phyloP scores from a whole-genome alignment of 306 rosid genomes.

The Pyrus betulifolia region DNA sequence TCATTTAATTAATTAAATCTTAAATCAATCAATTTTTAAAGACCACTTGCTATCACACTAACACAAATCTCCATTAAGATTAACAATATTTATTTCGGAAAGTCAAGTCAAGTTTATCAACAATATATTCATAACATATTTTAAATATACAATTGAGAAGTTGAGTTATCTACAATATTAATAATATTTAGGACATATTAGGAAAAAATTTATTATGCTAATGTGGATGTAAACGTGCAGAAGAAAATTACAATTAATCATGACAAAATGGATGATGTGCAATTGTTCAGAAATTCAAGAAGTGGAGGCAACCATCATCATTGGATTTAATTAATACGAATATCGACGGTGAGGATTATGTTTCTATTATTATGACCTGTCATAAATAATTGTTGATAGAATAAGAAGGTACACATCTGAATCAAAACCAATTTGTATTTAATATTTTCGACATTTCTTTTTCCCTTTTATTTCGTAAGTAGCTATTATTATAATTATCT shows the following conservation, averaged over 20 bases:
- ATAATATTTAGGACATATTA: too few species aligned
- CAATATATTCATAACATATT: too few species aligned
- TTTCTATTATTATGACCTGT: background rate
- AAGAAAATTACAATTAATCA: background rate
- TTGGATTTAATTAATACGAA: constrained; percentile 18
- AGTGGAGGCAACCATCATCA: background rate
- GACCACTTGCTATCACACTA: background rate
- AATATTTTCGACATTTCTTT: background rate
- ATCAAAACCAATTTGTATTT: background rate
- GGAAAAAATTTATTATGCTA: too few species aligned
- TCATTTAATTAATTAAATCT: background rate
- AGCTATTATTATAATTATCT: constrained; percentile 28
- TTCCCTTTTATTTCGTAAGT: background rate
- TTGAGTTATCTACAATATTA: background rate
- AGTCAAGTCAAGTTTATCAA: too few species aligned
- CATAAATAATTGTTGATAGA: constrained; percentile 16
- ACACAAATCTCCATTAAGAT: background rate
- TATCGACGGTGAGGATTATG: constrained; percentile 10
- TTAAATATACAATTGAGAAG: too few species aligned
- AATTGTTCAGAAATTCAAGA: background rate
- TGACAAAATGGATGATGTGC: background rate
- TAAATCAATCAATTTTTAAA: background rate
- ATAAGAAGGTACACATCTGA: constrained; percentile 5
- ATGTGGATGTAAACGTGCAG: background rate
- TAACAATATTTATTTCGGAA: too few species aligned